These are phyloP conservation scores for Linum lewisii DNA, from an alignment of 345 rosid genomes.

Conservation along the genomic window DNA sequence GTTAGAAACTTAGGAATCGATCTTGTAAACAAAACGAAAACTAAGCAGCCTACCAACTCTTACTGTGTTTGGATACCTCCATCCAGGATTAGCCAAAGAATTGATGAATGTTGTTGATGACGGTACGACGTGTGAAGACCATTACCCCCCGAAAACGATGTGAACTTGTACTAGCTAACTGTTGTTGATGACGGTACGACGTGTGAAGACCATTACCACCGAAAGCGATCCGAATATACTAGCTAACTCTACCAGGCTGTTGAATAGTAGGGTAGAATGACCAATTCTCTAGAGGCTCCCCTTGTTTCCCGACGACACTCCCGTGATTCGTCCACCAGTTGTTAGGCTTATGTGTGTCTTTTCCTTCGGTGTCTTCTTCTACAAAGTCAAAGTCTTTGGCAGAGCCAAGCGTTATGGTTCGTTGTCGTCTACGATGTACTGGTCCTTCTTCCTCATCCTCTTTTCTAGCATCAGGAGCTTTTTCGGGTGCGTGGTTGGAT, in stretches of 20 bases:
- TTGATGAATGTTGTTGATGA: too few relatives aligned
- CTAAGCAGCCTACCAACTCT: too few relatives aligned
- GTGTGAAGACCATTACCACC: too few relatives aligned
- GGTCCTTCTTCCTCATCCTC: background rate
- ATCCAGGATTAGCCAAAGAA: too few relatives aligned
- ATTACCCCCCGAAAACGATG: too few relatives aligned
- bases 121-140: too few relatives aligned
- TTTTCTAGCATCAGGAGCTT: background rate
- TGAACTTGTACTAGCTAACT: too few relatives aligned
- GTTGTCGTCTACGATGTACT: conserved; percentile 31
- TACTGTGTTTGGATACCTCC: too few relatives aligned
- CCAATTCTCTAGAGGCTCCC: conserved; percentile 42
- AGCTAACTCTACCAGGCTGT: conserved; percentile 36
- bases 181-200: too few relatives aligned
- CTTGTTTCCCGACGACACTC: conserved; percentile 48
- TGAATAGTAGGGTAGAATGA: conserved; percentile 76
- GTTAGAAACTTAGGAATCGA: too few relatives aligned
- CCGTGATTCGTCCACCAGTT: conserved; percentile 21
- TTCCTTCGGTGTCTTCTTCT: conserved; percentile 31
- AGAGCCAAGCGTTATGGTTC: conserved; percentile 43
- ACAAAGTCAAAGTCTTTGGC: conserved; percentile 66
- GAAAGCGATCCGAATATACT: too few relatives aligned
- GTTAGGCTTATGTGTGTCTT: conserved; percentile 26
- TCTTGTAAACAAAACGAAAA: too few relatives aligned
- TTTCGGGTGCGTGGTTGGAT: background rate